Conservation (phyloP, 2,329 filamentous ascomycete genomes). For the Colletotrichum shisoi region DNA sequence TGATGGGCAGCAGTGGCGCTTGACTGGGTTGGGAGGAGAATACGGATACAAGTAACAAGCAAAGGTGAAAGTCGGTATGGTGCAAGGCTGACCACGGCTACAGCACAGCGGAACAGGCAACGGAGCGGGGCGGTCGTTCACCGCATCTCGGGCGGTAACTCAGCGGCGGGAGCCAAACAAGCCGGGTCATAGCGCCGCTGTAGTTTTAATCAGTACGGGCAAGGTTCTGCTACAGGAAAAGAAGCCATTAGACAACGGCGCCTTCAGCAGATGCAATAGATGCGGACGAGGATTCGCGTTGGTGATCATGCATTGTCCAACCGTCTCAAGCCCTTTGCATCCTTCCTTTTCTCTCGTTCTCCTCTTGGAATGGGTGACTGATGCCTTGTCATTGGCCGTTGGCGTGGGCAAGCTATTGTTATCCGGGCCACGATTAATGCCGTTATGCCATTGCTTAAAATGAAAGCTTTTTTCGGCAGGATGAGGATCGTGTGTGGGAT, state of each 20-base stretch:
- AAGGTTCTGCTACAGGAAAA: constrained; percentile 27
- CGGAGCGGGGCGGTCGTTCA: constrained; percentile 34
- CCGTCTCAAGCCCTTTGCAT: neutral
- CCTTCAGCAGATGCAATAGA: constrained; percentile 23
- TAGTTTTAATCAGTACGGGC: constrained; percentile 35
- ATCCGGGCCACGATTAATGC: constrained; percentile 14
- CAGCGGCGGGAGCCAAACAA: constrained; percentile 31
- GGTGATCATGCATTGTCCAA: constrained; percentile 25
- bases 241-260: constrained; percentile 29
- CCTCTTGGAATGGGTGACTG: constrained; percentile 14
- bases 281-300: constrained; percentile 24
- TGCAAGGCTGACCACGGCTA: constrained; percentile 12
- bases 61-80: constrained; percentile 17
- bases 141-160: constrained; percentile 35
- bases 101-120: neutral
- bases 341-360: neutral
- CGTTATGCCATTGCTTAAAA: constrained; percentile 9
- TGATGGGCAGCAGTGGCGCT: constrained; percentile 14
- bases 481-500: constrained; percentile 2
- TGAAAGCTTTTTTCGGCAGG: constrained; percentile 16
- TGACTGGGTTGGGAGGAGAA: constrained; percentile 15
- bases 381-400: neutral
- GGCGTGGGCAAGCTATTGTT: neutral
- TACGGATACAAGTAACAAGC: too few relatives aligned
- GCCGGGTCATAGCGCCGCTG: constrained; percentile 34